Evolutionary conservation across 2,329 filamentous ascomycete species (phyloP), one percentile per base, ranked within the genome.

Genomic region (Chaetomium olivaceum): DNA sequence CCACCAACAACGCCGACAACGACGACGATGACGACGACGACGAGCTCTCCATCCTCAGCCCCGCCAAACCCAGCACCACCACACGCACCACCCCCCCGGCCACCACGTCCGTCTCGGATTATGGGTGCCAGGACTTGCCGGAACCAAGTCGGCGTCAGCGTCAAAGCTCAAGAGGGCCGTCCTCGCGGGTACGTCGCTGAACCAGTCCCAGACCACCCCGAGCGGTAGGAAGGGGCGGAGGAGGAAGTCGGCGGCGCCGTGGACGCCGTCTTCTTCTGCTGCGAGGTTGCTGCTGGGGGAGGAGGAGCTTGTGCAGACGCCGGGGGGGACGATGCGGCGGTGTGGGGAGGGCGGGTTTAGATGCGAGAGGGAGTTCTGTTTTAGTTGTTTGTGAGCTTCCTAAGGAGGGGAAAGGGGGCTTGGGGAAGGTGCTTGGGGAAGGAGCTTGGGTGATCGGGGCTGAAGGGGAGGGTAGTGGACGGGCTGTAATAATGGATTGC

Each of bases 321-420:
- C 84, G 0, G 80, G 83, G 1, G 84, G 84, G 1, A 80, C 81
- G 16, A 69, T 79, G 69, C 77, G 82, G 60, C 77, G 77, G 16
- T 89, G 87, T 65, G 86, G 86, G 3, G 76, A 83, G 68, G 80
- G 81, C 68, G 86, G 83, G 14, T 88, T 83, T 72, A 77, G 76
- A 19, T 89, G 86, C 67, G 81, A 81, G 3, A 78, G 83, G 62
- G 81, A 85, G 67, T 88, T 88, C 75, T 89, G 87, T 74, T 87
- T 89, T 70, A 80, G 78, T 11, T 88, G 86, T 71, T 76, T 85
- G 65, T 78, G 57, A 68, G 21, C 19, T 21, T 46, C 3, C 27
- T 29, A 5, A 46, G 14, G 19, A 21, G 19, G n/a, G 43, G n/a
- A n/a, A 12, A 14, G 16, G 39, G 39, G 39, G n/a, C 39, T 31